Evolutionary conservation across 805 yeast species (phyloP), one percentile per base, ranked within the genome.

Genomic region (Ogataea chonburiensis): DNA sequence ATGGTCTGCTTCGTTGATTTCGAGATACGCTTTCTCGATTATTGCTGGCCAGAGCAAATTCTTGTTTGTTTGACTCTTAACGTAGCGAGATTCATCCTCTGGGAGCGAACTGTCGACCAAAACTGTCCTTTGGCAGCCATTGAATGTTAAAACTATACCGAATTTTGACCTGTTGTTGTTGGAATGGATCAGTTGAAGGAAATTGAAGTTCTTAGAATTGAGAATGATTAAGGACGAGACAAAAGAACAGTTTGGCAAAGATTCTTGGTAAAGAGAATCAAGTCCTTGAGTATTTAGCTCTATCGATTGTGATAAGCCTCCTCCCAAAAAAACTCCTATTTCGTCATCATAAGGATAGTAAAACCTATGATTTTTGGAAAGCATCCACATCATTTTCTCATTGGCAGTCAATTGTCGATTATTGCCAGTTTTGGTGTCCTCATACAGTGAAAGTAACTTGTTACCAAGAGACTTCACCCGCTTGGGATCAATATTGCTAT

Each of bases 11-110:
- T 46, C 47, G 15, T 50, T 16, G 0, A 81, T 55, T 47, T 75
- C 75, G 40, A 87, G 61, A 50, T 76, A 83, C 0, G 94, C 93
- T 49, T 83, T 79, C 56, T 88, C 96, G 1, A 85, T 45, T n/a
- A 86, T 47, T 0, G 86, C 82, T 0, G 89, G 89, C 84, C 87
- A 80, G 5, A 56, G 47, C 3, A 75, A 45, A 1, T 43, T 21
- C 3, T 47, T 53, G 38, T 66, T 58, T 2, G 62, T 37, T 4
- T 46, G 39, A 4, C 77, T 71, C 14, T 58, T 54, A 8, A 71
- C 67, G 17, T 61, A 59, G 19, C 37, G 21, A 23, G 35, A 5
- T 55, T 36, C 13, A 43, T 43, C 17, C 46, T 35, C 7, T 22
- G 34, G 11, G 24, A 1, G 86, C 82, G 3, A 77, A 56, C 17